Percentiles rank a stretch among this genome's conserved stretches.
Evolutionary conservation across 2,329 filamentous ascomycete species (phyloP).

Genomic region (Pleoardoris graminearum): DNA sequence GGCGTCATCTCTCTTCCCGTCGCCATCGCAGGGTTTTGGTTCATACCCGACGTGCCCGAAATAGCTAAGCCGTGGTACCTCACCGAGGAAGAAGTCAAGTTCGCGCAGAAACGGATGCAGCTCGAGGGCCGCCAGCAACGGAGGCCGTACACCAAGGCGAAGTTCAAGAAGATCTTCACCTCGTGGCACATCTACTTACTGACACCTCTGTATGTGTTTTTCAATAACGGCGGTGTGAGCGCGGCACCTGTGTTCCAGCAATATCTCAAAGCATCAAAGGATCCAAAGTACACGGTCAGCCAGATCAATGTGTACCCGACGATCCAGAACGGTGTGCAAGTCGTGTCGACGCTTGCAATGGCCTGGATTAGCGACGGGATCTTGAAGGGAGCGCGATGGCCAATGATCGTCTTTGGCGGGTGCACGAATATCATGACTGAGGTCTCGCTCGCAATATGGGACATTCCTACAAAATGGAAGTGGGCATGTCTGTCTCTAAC

Average conservation of each 20-base stretch:
- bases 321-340: constrained; percentile 55
- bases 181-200: constrained; percentile 68
- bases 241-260: constrained; percentile 61
- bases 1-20: constrained; percentile 59
- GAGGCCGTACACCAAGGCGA: constrained; percentile 53
- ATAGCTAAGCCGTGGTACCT: constrained; percentile 56
- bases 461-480: constrained; percentile 59
- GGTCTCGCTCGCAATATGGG: constrained; percentile 53
- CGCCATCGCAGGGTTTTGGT: constrained; percentile 55
- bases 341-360: constrained; percentile 64
- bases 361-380: constrained; percentile 68
- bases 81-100: constrained; percentile 48
- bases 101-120: constrained; percentile 56
- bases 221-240: constrained; percentile 62
- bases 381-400: constrained; percentile 64
- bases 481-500: constrained; percentile 65
- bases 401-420: constrained; percentile 63
- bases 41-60: constrained; percentile 56
- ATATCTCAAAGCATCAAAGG: constrained; percentile 48
- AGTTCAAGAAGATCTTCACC: constrained; percentile 63
- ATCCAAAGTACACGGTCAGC: constrained; percentile 50
- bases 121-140: constrained; percentile 53
- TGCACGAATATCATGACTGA: constrained; percentile 48
- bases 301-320: constrained; percentile 63
- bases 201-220: constrained; percentile 62